A percentile compares a stretch with the other conserved stretches of the same genome.
Evolutionary conservation across 2,329 filamentous ascomycete genomes (phyloP).

Genomic region (Penicillium nordicum): DNA sequence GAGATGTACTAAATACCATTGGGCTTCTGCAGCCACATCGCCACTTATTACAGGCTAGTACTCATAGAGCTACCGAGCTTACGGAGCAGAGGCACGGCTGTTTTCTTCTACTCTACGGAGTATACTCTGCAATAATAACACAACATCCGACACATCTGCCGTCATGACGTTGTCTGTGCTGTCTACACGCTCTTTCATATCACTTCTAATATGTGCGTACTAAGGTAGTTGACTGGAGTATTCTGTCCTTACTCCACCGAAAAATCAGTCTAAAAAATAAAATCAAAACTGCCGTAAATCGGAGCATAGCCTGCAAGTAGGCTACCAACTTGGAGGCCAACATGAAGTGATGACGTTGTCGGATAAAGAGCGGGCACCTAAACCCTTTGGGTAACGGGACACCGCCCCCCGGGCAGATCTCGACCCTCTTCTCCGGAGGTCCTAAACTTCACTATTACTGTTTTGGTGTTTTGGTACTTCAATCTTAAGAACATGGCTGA

Average conservation of each 20-base stretch:
- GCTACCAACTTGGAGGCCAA: background rate
- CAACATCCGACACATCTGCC: background rate
- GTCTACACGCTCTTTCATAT: background rate
- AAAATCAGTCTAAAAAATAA: background rate
- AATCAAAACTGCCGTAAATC: background rate
- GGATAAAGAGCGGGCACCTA: background rate
- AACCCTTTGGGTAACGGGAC: constrained; percentile 1
- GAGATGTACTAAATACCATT: constrained; percentile 6
- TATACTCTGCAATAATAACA: background rate
- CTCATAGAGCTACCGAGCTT: background rate
- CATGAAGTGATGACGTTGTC: constrained; percentile 8
- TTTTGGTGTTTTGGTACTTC: background rate
- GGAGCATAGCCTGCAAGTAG: background rate
- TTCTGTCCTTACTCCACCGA: background rate
- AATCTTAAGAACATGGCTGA: constrained; percentile 37
- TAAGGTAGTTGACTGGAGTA: background rate
- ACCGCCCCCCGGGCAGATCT: constrained; percentile 16
- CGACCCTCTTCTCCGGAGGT: background rate
- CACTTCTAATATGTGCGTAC: background rate
- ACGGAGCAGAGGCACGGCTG: background rate
- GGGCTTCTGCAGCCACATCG: background rate
- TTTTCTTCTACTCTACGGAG: background rate
- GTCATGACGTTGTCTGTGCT: background rate
- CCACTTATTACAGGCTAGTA: background rate
- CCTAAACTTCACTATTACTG: constrained; percentile 2